Base-by-base conservation (phyloP, 108 stramenopile species). In the Nitzschia sp. region DNA sequence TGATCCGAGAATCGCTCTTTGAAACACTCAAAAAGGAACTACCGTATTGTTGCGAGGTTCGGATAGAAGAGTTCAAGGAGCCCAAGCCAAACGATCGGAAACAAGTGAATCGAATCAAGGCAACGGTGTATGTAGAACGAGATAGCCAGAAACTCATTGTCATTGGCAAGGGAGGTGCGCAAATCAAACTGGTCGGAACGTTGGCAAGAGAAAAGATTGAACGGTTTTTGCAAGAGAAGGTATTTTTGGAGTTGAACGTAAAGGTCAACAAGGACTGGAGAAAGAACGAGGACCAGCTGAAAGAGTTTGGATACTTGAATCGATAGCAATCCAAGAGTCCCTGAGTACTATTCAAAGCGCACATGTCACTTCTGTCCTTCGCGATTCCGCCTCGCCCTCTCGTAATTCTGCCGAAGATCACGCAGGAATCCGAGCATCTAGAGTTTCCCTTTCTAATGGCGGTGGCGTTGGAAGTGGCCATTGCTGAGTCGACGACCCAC, bases 241-340 rank as follows among this genome's bases (percentile, higher is more conserved):
- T 96, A n/a, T 90, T 88, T 63, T 71, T 98, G 3, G 79, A 94
- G 41, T 69, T 76, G 3, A 29, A 46, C 27, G 96, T 98, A 54
- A 94, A 92, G 78, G 96, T 98, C 9, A 86, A 94, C 69, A 96
- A 96, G 79, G 90, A 97, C 73, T 98, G 97, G 97, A 80, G 97
- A 63, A 86, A 79, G 58, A 82, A 91, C 53, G 83, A 89, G 58
- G 80, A 82, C 6, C 83, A 77, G 58, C 75, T 98, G 11, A 80
- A 81, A 66, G 59, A 82, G 41, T 96, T 84, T 80, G 97, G 97
- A 13, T 98, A 98, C 76, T 35, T 85, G 38, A 52, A 56, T 25
- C 61, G 36, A 52, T 30, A 65, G 48, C 6, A 41, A n/a, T n/a
- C n/a, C n/a, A n/a, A n/a, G n/a, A n/a, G n/a, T n/a, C n/a, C n/a